Conservation (phyloP, 2,329 filamentous ascomycete genomes). For the Fusarium napiforme region DNA sequence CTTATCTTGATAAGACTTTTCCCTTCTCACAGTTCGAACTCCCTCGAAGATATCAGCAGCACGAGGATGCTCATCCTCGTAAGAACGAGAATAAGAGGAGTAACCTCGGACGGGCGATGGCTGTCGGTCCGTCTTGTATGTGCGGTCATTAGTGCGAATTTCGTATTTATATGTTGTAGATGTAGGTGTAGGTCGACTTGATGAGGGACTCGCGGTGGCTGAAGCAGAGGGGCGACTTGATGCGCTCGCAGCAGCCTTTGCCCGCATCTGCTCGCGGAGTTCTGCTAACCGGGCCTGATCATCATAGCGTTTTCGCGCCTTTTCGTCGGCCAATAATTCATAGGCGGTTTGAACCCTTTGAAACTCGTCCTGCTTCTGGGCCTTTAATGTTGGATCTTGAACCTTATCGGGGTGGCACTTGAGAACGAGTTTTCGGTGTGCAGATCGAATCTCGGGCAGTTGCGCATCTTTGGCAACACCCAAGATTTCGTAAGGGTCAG, state of each 20-base stretch:
- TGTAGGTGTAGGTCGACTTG: slow-evolving; percentile 51
- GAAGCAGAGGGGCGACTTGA: slow-evolving; percentile 21
- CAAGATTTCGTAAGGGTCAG: slow-evolving; percentile 83
- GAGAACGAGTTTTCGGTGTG: slow-evolving; percentile 86
- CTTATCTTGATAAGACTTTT: slow-evolving; percentile 60
- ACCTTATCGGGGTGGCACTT: slow-evolving; percentile 94
- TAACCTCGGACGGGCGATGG: slow-evolving; percentile 49
- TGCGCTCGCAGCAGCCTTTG: slow-evolving; percentile 47
- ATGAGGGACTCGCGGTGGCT: slow-evolving; percentile 19
- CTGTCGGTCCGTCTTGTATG: slow-evolving; percentile 50
- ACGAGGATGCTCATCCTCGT: slow-evolving; percentile 57
- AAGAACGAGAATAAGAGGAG: slow-evolving; percentile 53
- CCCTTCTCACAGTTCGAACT: slow-evolving; percentile 53
- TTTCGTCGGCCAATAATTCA: slow-evolving; percentile 85
- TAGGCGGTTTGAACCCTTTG: slow-evolving; percentile 94
- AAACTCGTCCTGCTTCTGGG: slow-evolving; percentile 85
- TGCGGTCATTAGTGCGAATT: slow-evolving; percentile 62
- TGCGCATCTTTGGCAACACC: slow-evolving; percentile 79
- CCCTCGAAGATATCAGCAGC: slow-evolving; percentile 60
- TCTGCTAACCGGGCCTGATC: slow-evolving; percentile 75
- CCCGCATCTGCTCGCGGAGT: slow-evolving; percentile 65
- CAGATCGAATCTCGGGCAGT: slow-evolving; percentile 76
- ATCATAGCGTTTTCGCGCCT: slow-evolving; percentile 79
- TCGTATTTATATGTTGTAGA: slow-evolving; percentile 54
- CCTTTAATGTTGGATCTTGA: slow-evolving; percentile 79